phyloP scores from a whole-genome alignment of 495 filamentous ascomycete genomes.

The Tuber umbilicatum region DNA sequence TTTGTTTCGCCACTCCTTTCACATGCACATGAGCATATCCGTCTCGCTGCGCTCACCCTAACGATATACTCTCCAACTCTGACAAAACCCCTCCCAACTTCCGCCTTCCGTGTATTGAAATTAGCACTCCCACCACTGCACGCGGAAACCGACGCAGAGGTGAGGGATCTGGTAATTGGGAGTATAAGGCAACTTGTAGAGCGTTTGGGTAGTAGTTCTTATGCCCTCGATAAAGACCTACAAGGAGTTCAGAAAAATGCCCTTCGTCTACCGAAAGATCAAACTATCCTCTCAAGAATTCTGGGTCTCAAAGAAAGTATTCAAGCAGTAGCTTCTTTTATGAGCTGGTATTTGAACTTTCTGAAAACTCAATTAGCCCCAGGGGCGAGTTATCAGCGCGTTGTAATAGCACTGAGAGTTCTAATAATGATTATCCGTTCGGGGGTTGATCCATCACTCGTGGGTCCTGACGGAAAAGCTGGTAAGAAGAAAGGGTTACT shows the following conservation, averaged over 20 bases:
- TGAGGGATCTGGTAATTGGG: conserved; percentile 67
- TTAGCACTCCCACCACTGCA: conserved; percentile 61
- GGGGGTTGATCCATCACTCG: conserved; percentile 43
- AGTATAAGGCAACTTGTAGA: conserved; percentile 61
- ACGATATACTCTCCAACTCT: conserved; percentile 62
- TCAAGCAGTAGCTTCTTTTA: conserved; percentile 53
- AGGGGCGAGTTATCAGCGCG: conserved; percentile 75
- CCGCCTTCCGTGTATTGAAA: conserved; percentile 55
- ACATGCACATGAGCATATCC: conserved; percentile 56
- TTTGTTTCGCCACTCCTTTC: conserved; percentile 54
- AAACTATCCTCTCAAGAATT: conserved; percentile 13
- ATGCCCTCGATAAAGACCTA: conserved; percentile 45
- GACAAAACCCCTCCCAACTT: conserved; percentile 59
- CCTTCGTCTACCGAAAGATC: background rate
- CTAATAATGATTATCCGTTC: conserved; percentile 57
- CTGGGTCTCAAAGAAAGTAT: conserved; percentile 27
- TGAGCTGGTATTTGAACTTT: conserved; percentile 64
- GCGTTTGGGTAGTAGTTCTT: conserved; percentile 53
- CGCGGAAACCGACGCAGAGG: conserved; percentile 74
- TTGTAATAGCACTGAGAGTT: conserved; percentile 69
- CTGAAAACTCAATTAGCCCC: conserved; percentile 65
- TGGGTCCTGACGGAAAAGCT: background rate
- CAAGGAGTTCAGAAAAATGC: conserved; percentile 22
- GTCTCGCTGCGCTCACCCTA: conserved; percentile 68
- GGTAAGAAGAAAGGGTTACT: conserved; percentile 22